These are phyloP conservation scores for Penstemon eatonii DNA, from an alignment of 257 asterid genomes.

Conservation along the genomic window DNA sequence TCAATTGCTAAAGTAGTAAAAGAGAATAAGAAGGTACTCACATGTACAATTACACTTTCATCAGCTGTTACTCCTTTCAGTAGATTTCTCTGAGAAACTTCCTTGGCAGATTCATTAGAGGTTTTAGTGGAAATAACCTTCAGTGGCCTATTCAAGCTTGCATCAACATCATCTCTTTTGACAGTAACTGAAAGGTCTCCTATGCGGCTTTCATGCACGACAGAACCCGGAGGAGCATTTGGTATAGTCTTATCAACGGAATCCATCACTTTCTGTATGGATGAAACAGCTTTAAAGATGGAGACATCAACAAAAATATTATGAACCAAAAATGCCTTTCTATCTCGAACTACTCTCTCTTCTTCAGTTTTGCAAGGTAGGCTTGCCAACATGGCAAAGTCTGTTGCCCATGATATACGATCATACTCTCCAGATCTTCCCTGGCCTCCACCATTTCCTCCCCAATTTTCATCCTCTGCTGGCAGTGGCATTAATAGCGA, in stretches of 20 bases:
- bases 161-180: conserved; percentile 60
- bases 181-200: conserved; percentile 81
- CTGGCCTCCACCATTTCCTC: conserved; percentile 96
- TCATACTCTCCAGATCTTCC: conserved; percentile 79
- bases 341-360: conserved; percentile 89
- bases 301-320: conserved; percentile 89
- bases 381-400: conserved; percentile 76
- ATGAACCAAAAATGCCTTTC: conserved; percentile 96
- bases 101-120: conserved; percentile 45
- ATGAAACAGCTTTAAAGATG: conserved; percentile 76
- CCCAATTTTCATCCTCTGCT: conserved; percentile 87
- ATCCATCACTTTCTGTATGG: conserved; percentile 65
- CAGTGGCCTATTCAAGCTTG: conserved; percentile 54
- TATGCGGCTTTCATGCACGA: conserved; percentile 54
- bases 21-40: conserved; percentile 45
- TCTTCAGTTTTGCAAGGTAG: conserved; percentile 94
- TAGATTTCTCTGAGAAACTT: conserved; percentile 68
- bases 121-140: conserved; percentile 51
- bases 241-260: conserved; percentile 40
- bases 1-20: conserved; percentile 5
- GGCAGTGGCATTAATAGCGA: conserved; percentile 62
- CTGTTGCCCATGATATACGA: conserved; percentile 87
- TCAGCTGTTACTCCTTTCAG: conserved; percentile 95
- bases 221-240: conserved; percentile 50
- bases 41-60: conserved; percentile 87